Percentiles rank a stretch among this genome's conserved stretches.
Evolutionary conservation across 2,329 filamentous ascomycete genomes (phyloP).

Genomic region (Stenocarpella maydis): DNA sequence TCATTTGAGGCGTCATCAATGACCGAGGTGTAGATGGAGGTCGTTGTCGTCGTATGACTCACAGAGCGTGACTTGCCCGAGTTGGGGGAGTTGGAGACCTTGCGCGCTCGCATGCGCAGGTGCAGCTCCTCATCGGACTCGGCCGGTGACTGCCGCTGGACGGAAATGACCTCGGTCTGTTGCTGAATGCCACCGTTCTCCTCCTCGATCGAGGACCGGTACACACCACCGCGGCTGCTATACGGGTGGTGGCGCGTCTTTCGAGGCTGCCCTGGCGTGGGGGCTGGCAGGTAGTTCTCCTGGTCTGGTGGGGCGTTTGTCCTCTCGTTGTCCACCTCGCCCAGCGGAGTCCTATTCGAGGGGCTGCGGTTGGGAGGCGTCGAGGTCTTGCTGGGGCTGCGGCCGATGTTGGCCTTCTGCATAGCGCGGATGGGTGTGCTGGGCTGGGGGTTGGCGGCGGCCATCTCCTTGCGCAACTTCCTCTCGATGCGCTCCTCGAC

Average conservation of each 20-base stretch:
- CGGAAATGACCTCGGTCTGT: constrained; percentile 68
- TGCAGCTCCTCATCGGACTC: constrained; percentile 88
- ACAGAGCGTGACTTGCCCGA: constrained; percentile 73
- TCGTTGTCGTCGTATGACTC: constrained; percentile 75
- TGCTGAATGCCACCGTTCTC: constrained; percentile 61
- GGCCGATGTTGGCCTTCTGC: constrained; percentile 63
- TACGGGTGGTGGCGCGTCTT: constrained; percentile 87
- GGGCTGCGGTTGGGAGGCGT: constrained; percentile 85
- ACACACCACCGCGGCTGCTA: constrained; percentile 59
- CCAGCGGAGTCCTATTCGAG: constrained; percentile 83
- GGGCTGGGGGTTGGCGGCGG: constrained; percentile 51
- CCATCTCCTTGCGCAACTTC: constrained; percentile 67
- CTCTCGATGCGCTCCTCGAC: constrained; percentile 84
- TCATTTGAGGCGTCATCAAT: constrained; percentile 75
- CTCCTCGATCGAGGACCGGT: constrained; percentile 54
- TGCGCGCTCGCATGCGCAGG: constrained; percentile 76
- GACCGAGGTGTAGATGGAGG: constrained; percentile 66
- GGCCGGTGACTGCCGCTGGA: constrained; percentile 66
- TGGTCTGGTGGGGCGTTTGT: constrained; percentile 69
- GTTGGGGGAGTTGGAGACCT: constrained; percentile 69
- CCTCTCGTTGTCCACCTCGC: constrained; percentile 87
- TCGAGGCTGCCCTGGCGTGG: constrained; percentile 93
- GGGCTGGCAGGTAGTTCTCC: constrained; percentile 92
- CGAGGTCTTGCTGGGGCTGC: constrained; percentile 74
- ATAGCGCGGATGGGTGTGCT: constrained; percentile 69